Base-by-base conservation (phyloP, 345 rosid genomes). In the Gossypium sturtianum region DNA sequence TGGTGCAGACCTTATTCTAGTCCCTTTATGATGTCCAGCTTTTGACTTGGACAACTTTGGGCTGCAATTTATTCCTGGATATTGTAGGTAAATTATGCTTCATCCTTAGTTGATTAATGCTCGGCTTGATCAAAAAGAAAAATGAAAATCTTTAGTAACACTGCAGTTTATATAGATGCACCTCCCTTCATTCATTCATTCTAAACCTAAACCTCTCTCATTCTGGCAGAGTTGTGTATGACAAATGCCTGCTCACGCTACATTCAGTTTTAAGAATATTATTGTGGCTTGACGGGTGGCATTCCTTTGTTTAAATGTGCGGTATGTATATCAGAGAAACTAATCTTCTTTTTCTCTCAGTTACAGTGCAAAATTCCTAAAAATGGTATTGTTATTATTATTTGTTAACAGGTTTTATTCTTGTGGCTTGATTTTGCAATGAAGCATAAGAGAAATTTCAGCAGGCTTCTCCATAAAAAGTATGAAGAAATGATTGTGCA, bases 251-350 rank as follows among this genome's bases (percentile, higher is more conserved):
- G 88, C 69, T 88, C 92, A 77, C 81, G 89, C 89, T 84, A 86
- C 86, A 77, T 77, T 83, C 82, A 74, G 77, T 79, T 80, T 34
- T 67, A 75, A 76, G 83, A 83, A 79, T 79, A 64, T 60, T 48
- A 65, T 72, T 82, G 94, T 79, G 82, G 92, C 86, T 80, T 88
- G 90, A 82, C 80, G 74, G 90, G 92, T 86, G 88, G 88, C 77
- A 75, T 74, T 83, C 74, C 82, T 81, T 76, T 84, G 82, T 88
- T 83, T 81, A 70, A 75, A 75, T 80, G 79, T 85, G 85, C 74
- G 92, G 91, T 90, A 86, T 3, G 16, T 6, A 52, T 22, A 29
- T 41, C 47, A 5, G 27, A 9, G 44, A 34, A 64, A 41, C 11
- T 61, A 66, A 41, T 63, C 25, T 64, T 20, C 20, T 38, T 51